Percentiles rank a stretch among this genome's conserved stretches.
phyloP scores from a whole-genome alignment of 495 filamentous ascomycete genomes.

The Penicillium verhagenii region DNA sequence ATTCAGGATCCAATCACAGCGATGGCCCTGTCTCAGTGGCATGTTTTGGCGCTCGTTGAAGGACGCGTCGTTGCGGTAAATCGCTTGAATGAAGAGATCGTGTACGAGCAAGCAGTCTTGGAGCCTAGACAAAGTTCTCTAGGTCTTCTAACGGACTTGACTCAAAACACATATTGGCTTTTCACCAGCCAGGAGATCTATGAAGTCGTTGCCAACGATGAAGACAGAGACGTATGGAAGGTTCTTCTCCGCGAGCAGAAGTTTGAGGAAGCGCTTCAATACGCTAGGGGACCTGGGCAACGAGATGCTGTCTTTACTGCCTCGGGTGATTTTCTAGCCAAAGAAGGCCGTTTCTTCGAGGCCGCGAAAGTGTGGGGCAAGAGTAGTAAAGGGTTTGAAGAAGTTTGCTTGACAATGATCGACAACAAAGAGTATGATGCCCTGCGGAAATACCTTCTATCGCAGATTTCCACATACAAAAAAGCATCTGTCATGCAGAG shows the following conservation, averaged over 20 bases:
- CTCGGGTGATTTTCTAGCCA: conserved; percentile 81
- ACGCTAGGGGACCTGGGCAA: conserved; percentile 69
- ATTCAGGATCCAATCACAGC: conserved; percentile 70
- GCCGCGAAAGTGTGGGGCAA: conserved; percentile 89
- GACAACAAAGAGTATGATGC: conserved; percentile 89
- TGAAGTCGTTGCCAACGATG: conserved; percentile 85
- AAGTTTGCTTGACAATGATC: conserved; percentile 88
- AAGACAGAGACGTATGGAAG: conserved; percentile 92
- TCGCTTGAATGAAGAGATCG: conserved; percentile 74
- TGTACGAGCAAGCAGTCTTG: conserved; percentile 85
- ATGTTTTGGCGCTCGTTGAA: conserved; percentile 82
- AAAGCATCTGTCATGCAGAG: conserved; percentile 87
- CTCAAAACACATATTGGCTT: conserved; percentile 95
- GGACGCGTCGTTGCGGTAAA: conserved; percentile 80
- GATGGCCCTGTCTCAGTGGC: conserved; percentile 89
- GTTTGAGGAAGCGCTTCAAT: conserved; percentile 82
- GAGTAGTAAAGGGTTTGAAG: conserved; percentile 95
- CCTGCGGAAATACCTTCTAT: conserved; percentile 81
- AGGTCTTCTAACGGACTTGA: conserved; percentile 79
- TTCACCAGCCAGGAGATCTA: conserved; percentile 89
- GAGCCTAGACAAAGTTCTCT: conserved; percentile 74
- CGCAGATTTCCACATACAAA: conserved; percentile 79
- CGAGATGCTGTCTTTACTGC: conserved; percentile 87
- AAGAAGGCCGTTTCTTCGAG: conserved; percentile 75
- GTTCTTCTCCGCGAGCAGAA: conserved; percentile 81